These are phyloP conservation scores for Monilinia aucupariae DNA, from an alignment of 2,329 filamentous ascomycete genomes.

Conservation along the genomic window DNA sequence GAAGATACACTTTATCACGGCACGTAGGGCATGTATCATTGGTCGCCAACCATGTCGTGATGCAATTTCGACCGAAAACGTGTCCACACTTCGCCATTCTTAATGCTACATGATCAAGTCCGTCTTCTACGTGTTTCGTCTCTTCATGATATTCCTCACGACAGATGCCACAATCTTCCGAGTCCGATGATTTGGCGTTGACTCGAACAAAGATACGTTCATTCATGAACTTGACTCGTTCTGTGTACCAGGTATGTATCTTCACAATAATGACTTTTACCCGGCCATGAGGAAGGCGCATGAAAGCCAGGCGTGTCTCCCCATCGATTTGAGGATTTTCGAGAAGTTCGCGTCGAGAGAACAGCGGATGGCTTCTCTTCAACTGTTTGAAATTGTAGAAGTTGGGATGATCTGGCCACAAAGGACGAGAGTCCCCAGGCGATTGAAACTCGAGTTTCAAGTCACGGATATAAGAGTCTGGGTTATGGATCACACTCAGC, in stretches of 20 bases:
- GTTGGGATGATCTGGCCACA: no score
- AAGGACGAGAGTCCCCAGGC: no score
- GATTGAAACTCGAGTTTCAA: no score
- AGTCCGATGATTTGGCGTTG: background rate
- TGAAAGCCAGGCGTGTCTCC: no score
- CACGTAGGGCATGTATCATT: background rate
- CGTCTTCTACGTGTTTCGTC: no score
- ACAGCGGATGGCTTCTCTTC: no score
- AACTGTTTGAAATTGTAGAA: no score
- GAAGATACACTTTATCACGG: background rate
- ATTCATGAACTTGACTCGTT: background rate
- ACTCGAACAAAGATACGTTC: fast-evolving
- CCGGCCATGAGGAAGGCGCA: background rate
- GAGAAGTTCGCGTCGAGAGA: no score
- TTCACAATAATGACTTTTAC: background rate
- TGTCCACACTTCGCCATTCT: slow-evolving; percentile 1
- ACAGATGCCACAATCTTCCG: background rate
- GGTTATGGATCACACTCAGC: no score
- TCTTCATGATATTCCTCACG: background rate
- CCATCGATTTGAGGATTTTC: no score
- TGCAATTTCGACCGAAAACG: background rate
- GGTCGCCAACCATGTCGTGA: background rate
- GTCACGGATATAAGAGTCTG: no score
- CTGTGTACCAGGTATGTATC: fast-evolving
- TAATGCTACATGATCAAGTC: background rate